Evolutionary conservation across 2,329 filamentous ascomycete genomes (phyloP).

Genomic region (Cryphonectria parasitica): DNA sequence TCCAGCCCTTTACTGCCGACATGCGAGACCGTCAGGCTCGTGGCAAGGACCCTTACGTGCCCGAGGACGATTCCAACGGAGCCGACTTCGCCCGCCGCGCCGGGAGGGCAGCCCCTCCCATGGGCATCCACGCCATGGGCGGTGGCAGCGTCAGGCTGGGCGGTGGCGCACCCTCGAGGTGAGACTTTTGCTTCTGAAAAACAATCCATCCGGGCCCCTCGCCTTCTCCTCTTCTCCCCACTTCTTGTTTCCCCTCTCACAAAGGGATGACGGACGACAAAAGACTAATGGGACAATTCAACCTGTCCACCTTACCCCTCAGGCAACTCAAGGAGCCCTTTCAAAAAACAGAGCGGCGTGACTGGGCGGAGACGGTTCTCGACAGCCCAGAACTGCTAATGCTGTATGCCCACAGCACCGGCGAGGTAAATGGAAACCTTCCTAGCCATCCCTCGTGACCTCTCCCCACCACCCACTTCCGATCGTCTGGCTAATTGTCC

Average conservation of each 20-base stretch:
- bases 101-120: not conserved
- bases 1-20: conserved; percentile 46
- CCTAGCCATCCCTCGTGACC: not conserved
- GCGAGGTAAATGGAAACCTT: conserved; percentile 51
- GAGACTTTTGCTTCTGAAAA: not conserved
- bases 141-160: conserved; percentile 28
- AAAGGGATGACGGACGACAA: not conserved
- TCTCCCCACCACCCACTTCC: not conserved
- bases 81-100: conserved; percentile 37
- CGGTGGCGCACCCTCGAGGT: conserved; percentile 9
- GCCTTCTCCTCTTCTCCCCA: too few relatives aligned
- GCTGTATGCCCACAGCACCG: conserved; percentile 59
- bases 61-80: conserved; percentile 39
- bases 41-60: conserved; percentile 58
- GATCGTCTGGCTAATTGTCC: not conserved
- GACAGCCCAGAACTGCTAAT: conserved; percentile 62
- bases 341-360: conserved; percentile 47
- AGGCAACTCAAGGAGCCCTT: conserved; percentile 43
- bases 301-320: not conserved
- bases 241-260: not conserved
- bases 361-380: conserved; percentile 57
- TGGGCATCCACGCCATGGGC: conserved; percentile 27
- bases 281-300: conserved; percentile 25
- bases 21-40: conserved; percentile 64
- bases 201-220: too few relatives aligned